Base-by-base conservation (phyloP, 176 grass and related monocot species). In the Melocanna baccifera region DNA sequence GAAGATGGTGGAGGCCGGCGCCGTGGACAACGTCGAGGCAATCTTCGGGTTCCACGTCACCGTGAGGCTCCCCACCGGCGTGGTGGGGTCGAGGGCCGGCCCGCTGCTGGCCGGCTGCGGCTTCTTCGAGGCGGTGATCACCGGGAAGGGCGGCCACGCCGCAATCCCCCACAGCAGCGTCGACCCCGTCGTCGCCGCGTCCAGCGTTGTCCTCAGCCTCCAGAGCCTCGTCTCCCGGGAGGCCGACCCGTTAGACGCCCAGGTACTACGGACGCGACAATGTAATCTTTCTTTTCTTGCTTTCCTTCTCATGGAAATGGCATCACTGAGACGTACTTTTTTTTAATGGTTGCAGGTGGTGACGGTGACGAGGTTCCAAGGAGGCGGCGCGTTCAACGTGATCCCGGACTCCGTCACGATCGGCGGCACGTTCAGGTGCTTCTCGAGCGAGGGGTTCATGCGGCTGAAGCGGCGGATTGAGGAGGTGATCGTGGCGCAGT, bases 91-190 rank as follows among this genome's bases (percentile, higher is more conserved):
- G n/a, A 88, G 90, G 57, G 12, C 70, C 48, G 93, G 96, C 16
- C 93, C 93, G 25, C 66, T 96, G 20, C 91, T 96, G 32, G 96
- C 96, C 66, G 96, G 91, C 14, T 90, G 89, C 67, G 96, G 96
- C 16, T 96, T 96, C 86, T 96, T 96, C 85, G 91, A 99, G 69
- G 96, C 96, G 25, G 91, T 96, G 59, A 96, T 99, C 53, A 81
- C 70, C 47, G 96, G 96, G 22, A 89, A 82, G 64, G 96, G 96
- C 12, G 96, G 96, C 40, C 96, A 96, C 77, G 96, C 93, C 30
- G 96, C 91, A 12, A 62, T 34, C 46, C 96, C 96, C 23, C 91
- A 94, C 2, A 80, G 58, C 81, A 82, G 79, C 71, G 88, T 99
- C 29, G 96, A 99, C 86, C 96, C 93, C 29, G 89, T 99, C 23